Percentiles rank a stretch among this genome's conserved stretches.
phyloP scores from a whole-genome alignment of 2,329 filamentous ascomycete species.

The Sclerotiophoma versabilis region DNA sequence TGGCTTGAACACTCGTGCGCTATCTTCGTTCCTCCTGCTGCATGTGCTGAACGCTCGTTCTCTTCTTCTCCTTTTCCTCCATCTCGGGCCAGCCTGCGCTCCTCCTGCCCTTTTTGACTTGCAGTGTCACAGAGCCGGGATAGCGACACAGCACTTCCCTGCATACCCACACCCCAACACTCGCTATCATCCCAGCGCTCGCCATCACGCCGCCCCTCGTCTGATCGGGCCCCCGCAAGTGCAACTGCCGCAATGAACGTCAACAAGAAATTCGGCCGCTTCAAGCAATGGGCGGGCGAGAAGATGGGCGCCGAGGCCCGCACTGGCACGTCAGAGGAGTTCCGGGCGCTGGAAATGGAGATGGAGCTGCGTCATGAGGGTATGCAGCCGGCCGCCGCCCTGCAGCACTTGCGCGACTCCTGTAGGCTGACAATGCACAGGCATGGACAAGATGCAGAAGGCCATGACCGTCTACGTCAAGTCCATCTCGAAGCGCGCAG shows the following conservation, averaged over 20 bases:
- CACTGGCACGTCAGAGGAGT: constrained; percentile 86
- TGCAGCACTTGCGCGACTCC: constrained; percentile 4
- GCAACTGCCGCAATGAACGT: constrained; percentile 60
- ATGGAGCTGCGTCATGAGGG: constrained; percentile 90
- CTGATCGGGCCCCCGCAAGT: constrained; percentile 13
- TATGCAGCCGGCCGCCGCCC: constrained; percentile 50
- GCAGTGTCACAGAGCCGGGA: constrained; percentile 16
- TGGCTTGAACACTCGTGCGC: constrained; percentile 2
- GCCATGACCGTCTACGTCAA: constrained; percentile 89
- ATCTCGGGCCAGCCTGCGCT: constrained; percentile 6
- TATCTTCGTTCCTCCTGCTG: constrained; percentile 4
- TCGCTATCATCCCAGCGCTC: constrained; percentile 25
- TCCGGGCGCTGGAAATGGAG: constrained; percentile 86
- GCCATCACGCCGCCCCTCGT: constrained; percentile 25
- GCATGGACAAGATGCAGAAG: constrained; percentile 87
- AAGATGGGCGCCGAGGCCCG: constrained; percentile 93
- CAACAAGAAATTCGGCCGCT: constrained; percentile 90
- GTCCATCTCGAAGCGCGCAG: constrained; percentile 82
- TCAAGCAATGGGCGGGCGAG: constrained; percentile 98
- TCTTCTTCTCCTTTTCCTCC: background rate
- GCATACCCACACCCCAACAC: constrained; percentile 17
- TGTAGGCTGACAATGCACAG: constrained; percentile 55
- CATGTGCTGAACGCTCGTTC: constrained; percentile 7
- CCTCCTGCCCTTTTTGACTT: constrained; percentile 24
- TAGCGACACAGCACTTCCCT: constrained; percentile 23